Evolutionary conservation across 129 eudicot genomes (phyloP), one percentile per base, ranked within the genome.

Genomic region (Flaveria sonorensis): DNA sequence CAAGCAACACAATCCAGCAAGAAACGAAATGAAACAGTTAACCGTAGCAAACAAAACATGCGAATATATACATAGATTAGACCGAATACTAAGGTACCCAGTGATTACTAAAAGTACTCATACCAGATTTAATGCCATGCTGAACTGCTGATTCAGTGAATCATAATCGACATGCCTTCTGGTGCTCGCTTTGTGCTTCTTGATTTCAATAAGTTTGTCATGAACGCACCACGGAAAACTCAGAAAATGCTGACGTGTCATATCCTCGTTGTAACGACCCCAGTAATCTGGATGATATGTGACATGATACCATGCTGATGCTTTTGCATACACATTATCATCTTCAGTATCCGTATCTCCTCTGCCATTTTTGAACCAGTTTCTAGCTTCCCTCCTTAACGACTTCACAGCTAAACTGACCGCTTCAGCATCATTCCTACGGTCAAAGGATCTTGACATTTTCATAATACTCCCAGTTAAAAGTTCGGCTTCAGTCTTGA

Each of bases 151-250:
- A 8, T 26, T 68, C 24, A 85, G 82, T 16, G 79, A 75, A 47
- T 78, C 74, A 2, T 74, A 9, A 23, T 60, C 47, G 23, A 21
- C 70, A 71, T 75, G 21, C 68, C 74, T 76, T 45, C 81, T 85
- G 0, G 2, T 6, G 47, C 73, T 57, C 10, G 60, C 71, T 60
- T 67, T 81, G 4, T 78, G 66, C 52, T 61, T 88, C 87, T 92
- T 92, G 79, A 92, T 92, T 30, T 83, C 79, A 61, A 92, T 81
- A 67, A 92, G 83, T 84, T 87, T 84, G 43, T 89, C 96, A 57
- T 88, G 87, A 24, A 89, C 85, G 72, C 97, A 92, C 97, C 96
- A 92, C 0, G 97, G 90, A 73, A 92, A 92, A 72, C 97, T 89
- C 77, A 92, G 74, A 48, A 86, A 89, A 72, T 89, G 97, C 24